Evolutionary conservation across 1,284 basidiomycete genomes (phyloP), one percentile per base, ranked within the genome.

Genomic region (Phellopilus nigrolimitatus): DNA sequence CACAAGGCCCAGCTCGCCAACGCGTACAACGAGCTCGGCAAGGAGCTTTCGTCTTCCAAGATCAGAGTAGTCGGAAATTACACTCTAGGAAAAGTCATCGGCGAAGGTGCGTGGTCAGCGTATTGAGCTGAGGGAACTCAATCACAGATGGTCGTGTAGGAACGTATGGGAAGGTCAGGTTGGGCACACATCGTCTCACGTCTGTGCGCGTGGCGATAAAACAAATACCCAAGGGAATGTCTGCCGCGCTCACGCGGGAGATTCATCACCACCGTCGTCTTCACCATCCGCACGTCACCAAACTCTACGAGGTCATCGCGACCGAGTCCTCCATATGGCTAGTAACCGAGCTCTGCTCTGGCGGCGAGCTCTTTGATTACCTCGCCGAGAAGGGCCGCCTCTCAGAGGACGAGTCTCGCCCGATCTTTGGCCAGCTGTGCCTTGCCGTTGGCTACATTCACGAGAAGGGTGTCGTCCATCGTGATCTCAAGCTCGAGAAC

Each of bases 191-290:
- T 67, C 88, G 94, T 54, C 76, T 95, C 44, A 93, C 93, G 1
- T 87, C 86, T 2, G 84, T 84, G 42, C 82, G 91, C 51, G 92
- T 97, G 57, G 95, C 95, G 47, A 89, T 99, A 71, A 99, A 99
- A 71, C 95, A 98, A 69, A 93, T 99, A 56, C 93, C 95, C 31
- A 98, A 98, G 69, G 81, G 82, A 52, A 82, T 91, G 72, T 91
- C 92, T 44, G 76, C 92, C 22, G 80, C 91, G 41, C 79, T 99
- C 44, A 99, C 95, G 10, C 82, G 97, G 57, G 97, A 99, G 71
- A 95, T 99, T 53, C 95, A 99, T 64, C 95, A 99, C 64, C 97
- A 99, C 70, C 88, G 97, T 27, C 85, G 93, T 43, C 79, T 99
- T 6, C 95, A 97, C 64, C 95, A 99, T 63, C 92, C 92, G 0